Base-by-base conservation (phyloP, 2,329 filamentous ascomycete genomes). In the Colletotrichum tofieldiae region DNA sequence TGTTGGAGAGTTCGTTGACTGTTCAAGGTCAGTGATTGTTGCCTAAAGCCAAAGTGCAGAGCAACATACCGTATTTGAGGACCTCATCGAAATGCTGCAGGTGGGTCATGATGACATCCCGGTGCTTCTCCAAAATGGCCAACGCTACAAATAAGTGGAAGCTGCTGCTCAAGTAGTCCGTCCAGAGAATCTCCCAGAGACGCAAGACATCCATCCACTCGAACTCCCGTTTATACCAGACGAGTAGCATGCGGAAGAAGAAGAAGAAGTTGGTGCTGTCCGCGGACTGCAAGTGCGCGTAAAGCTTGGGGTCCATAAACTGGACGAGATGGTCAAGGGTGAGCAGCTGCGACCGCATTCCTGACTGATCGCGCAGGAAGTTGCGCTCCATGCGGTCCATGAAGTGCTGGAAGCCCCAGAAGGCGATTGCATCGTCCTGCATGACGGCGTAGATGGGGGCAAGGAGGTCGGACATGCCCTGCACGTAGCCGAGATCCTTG, bases 231-330 rank as follows among this genome's bases (percentile, higher is more conserved):
- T 99, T 99, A 83, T 96, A 99, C 96, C 96, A 99, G 12, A 99
- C 96, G 1, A 99, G 87, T 43, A 99, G 87, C 96, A 98, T 98
- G 72, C 96, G 93, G 90, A 98, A 99, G 86, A 99, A 98, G 86
- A 99, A 99, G 84, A 99, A 99, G 83, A 99, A 99, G 81, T 99
- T 99, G 32, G 96, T 99, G 78, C 93, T 97, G 78, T 99, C 97
- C 26, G 95, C 94, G 20, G 90, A 92, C 81, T 97, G 91, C 0
- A 99, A 89, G 77, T 99, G 96, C 2, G 93, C 87, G 82, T 98
- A 98, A 9, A 99, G 90, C 79, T 95, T 93, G 0, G 97, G 96
- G 76, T 99, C 96, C 91, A 99, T 95, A 69, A 99, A 94, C 79
- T 97, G 95, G 16, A 98, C 95, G 0, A 99, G 91, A 75, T 99